phyloP scores from a whole-genome alignment of 106 monocot species.

The Vanilla planifolia region DNA sequence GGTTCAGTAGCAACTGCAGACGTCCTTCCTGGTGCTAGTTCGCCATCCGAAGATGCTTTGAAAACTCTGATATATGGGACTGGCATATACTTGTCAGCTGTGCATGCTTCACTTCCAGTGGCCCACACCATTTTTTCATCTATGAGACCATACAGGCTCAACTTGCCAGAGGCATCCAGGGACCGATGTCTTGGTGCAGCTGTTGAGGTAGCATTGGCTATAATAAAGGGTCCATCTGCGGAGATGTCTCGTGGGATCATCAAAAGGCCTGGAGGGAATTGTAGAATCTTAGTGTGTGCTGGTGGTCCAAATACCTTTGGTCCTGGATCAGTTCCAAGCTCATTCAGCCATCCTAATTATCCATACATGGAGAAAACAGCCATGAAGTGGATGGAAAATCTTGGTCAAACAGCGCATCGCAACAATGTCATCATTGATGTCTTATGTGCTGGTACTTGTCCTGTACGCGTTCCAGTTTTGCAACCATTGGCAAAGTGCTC shows the following conservation, averaged over 20 bases:
- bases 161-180: slow-evolving; percentile 70
- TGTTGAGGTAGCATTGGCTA: slow-evolving; percentile 85
- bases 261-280: slow-evolving; percentile 84
- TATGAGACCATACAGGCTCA: slow-evolving; percentile 66
- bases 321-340: slow-evolving; percentile 89
- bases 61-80: slow-evolving; percentile 95
- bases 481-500: slow-evolving; percentile 88
- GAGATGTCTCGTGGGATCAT: slow-evolving; percentile 77
- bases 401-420: slow-evolving; percentile 66
- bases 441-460: slow-evolving; percentile 90
- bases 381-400: slow-evolving; percentile 88
- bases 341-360: slow-evolving; percentile 89
- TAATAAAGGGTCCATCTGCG: slow-evolving; percentile 80
- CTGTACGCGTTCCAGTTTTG: slow-evolving; percentile 75
- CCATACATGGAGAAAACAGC: slow-evolving; percentile 91
- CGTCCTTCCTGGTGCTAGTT: slow-evolving; percentile 82
- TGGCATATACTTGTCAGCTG: slow-evolving; percentile 74
- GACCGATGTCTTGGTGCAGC: slow-evolving; percentile 94
- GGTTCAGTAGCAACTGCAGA: slow-evolving; percentile 87
- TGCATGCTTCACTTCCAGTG: slow-evolving; percentile 81
- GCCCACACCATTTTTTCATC: slow-evolving; percentile 91
- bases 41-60: slow-evolving; percentile 67
- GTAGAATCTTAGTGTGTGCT: slow-evolving; percentile 78
- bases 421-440: slow-evolving; percentile 78
- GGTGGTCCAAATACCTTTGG: slow-evolving; percentile 93